Conservation (phyloP, 257 asterid genomes). For the Plectranthus barbatus region DNA sequence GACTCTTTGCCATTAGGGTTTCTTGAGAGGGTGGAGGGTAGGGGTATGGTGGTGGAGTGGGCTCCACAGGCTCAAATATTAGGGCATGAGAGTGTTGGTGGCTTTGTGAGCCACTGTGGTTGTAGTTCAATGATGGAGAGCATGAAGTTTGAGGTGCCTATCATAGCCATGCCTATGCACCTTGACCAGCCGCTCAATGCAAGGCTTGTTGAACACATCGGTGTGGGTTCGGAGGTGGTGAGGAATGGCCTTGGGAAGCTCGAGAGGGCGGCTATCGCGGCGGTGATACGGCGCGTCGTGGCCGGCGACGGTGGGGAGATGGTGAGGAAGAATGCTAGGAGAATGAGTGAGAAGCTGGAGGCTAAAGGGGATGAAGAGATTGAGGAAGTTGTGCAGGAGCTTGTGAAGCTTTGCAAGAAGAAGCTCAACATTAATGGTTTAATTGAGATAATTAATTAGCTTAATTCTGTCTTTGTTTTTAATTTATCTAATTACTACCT, state of each 20-base stretch:
- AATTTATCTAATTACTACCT: neutral
- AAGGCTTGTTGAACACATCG: conserved; percentile 15
- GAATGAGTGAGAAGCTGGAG: conserved; percentile 23
- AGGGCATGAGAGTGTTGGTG: conserved; percentile 30
- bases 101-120: conserved; percentile 44
- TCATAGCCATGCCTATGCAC: conserved; percentile 43
- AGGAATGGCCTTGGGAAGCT: conserved; percentile 20
- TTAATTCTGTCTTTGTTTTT: neutral
- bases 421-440: neutral
- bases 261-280: conserved; percentile 17
- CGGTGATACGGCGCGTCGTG: conserved; percentile 16
- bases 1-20: conserved; percentile 31
- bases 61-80: conserved; percentile 38
- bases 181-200: conserved; percentile 40
- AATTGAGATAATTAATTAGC: neutral
- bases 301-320: conserved; percentile 16
- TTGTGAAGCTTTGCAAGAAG: conserved; percentile 18
- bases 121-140: conserved; percentile 42
- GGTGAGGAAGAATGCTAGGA: conserved; percentile 14
- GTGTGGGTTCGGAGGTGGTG: conserved; percentile 26
- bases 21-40: conserved; percentile 22
- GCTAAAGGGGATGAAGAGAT: conserved; percentile 32
- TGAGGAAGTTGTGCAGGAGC: conserved; percentile 28
- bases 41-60: conserved; percentile 37
- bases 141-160: conserved; percentile 41